These are phyloP conservation scores for Cladobotryum protrusum DNA, from an alignment of 2,329 filamentous ascomycete species.

Conservation along the genomic window DNA sequence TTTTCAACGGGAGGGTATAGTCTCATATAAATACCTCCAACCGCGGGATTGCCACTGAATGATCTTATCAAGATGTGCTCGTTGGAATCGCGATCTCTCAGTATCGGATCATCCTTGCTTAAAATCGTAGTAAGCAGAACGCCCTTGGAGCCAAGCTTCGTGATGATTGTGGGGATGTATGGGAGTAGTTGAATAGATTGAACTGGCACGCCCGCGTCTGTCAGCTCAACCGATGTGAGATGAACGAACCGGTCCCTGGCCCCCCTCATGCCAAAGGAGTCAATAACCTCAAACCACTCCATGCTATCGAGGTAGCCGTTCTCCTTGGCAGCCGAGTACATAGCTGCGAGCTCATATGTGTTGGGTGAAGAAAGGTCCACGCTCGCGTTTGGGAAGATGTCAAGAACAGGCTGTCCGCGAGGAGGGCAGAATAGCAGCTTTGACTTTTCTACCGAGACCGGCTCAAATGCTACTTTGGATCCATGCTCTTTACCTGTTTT, in stretches of 20 bases:
- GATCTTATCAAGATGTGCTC: slow-evolving; percentile 67
- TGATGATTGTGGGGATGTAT: slow-evolving; percentile 77
- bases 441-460: slow-evolving; percentile 78
- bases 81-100: slow-evolving; percentile 56
- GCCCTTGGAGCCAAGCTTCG: slow-evolving; percentile 72
- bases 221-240: slow-evolving; percentile 60
- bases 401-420: slow-evolving; percentile 33
- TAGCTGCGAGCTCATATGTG: slow-evolving; percentile 68
- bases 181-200: slow-evolving; percentile 80
- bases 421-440: slow-evolving; percentile 55
- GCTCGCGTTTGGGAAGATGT: slow-evolving; percentile 54
- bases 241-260: slow-evolving; percentile 66
- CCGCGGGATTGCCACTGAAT: slow-evolving; percentile 41
- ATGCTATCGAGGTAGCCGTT: slow-evolving; percentile 61
- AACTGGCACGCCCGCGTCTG: slow-evolving; percentile 76
- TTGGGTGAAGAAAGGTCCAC: slow-evolving; percentile 79
- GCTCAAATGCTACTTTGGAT: slow-evolving; percentile 71
- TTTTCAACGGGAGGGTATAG: slow-evolving; percentile 60
- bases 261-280: slow-evolving; percentile 69
- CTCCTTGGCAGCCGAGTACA: slow-evolving; percentile 65
- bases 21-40: slow-evolving; percentile 78
- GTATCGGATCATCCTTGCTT: slow-evolving; percentile 56
- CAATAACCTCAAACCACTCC: slow-evolving; percentile 74
- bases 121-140: slow-evolving; percentile 72
- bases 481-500: slow-evolving; percentile 48